A percentile compares a stretch with the other conserved stretches of the same genome.
phyloP scores from a whole-genome alignment of 345 rosid species.

The Acer campestre region DNA sequence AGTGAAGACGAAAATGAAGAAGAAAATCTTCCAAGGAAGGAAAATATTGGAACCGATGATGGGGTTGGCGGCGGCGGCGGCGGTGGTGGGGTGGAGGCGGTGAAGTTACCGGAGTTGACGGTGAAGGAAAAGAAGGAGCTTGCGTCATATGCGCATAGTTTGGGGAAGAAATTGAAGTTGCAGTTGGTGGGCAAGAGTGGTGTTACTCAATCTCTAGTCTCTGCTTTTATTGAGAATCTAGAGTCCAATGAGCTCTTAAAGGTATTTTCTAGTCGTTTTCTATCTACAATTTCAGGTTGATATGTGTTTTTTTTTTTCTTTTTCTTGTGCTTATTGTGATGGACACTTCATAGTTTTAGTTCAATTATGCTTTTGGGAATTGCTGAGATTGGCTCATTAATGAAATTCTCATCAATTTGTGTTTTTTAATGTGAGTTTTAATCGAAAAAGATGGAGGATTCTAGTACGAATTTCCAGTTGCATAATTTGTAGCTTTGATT shows the following conservation, averaged over 20 bases:
- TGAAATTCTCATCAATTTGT: neutral
- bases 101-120: conserved; percentile 33
- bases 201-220: conserved; percentile 31
- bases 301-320: neutral
- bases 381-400: neutral
- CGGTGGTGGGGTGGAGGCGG: neutral
- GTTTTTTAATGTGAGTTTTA: neutral
- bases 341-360: neutral
- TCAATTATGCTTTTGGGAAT: neutral
- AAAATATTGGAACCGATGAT: neutral
- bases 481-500: neutral
- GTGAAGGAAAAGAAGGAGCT: conserved; percentile 48
- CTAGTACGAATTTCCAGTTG: neutral
- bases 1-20: neutral
- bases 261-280: conserved; percentile 14
- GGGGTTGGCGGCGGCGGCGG: neutral
- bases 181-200: conserved; percentile 45
- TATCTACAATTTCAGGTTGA: neutral
- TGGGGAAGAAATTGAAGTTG: conserved; percentile 39
- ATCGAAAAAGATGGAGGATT: neutral
- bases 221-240: conserved; percentile 39
- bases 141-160: conserved; percentile 39
- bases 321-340: too few species aligned
- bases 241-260: conserved; percentile 47
- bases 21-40: neutral